Evolutionary conservation across 2,329 filamentous ascomycete genomes (phyloP), one percentile per base, ranked within the genome.

Genomic region (Ilyonectria mors-panacis): DNA sequence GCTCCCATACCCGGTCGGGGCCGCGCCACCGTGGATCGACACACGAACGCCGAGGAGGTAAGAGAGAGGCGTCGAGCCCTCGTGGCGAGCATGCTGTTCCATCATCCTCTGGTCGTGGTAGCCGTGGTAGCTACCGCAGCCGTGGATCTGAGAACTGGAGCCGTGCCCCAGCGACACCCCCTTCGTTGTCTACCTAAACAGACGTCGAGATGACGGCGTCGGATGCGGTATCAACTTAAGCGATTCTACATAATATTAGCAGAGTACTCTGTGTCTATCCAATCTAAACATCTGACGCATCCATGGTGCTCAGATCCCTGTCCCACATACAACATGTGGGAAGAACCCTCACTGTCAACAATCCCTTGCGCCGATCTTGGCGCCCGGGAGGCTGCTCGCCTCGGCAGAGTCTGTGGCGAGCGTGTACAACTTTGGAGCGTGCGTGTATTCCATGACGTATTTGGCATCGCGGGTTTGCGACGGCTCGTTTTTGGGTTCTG

Each of bases 131-230:
- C 21, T 85, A 82, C 65, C 80, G 84, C 37, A 78, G 79, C 45
- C 78, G 82, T 63, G 77, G 76, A 26, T 79, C 81, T 13, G 82
- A 85, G 6, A 81, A 75, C 64, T 85, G 84, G 84, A 79, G 76
- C 50, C 81, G 83, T 44, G 72, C 74, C 65, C 63, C 74, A 17
- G 72, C 72, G 33, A 66, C 74, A 17, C 70, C 72, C 50, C 58
- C 75, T 26, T 76, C 77, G 48, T 65, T 74, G 55, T 66, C 75
- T 57, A 64, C 72, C 47, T 78, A 75, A 73, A 65, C 62, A 45
- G 57, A 64, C 39, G 63, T 63, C 64, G 42, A 65, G 59, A 57
- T 54, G 66, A 61, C 57, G 63, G 54, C 53, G 44, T 55, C 35
- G 26, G 59, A 55, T 39, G 62, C 53, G 37, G 63, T 44, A 69